Evolutionary conservation across 768 basidiomycete species (phyloP), one percentile per base, ranked within the genome.

Genomic region (Serendipita indica): DNA sequence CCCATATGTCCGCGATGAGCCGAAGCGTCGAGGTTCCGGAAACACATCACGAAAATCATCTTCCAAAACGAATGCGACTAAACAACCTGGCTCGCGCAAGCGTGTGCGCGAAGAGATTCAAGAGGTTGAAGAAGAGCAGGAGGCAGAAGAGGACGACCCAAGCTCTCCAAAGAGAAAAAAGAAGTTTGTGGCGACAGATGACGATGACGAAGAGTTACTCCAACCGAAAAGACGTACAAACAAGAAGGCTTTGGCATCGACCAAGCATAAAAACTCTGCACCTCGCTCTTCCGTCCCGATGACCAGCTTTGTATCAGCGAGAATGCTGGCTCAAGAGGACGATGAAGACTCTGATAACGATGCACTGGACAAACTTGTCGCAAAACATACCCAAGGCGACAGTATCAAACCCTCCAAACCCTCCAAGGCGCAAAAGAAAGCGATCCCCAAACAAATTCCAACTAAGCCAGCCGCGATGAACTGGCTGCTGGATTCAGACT

Each of bases 41-140:
- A 33, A 16, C 12, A 54, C n/a, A 10, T 54, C 49, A 22, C 49
- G 49, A 1, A 4, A 27, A 27, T 22, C 49, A 30, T 54, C 49
- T 32, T 10, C 10, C 1, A 54, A 54, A 32, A 22, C 2, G 14
- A 32, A 49, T 22, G 0, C 7, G 62, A 72, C 70, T 60, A 62
- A 65, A 34, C 65, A 68, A 25, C n/a, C n/a, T n/a, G 34, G 68
- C n/a, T 16, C 59, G 39, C 70, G 71, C 61, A 69, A 75, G 46
- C 78, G 84, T 35, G 77, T 83, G 30, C 68, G 68, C 3, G 32
- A 65, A 2, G 77, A 77, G 7, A 79, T 77, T 4, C 68, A 81
- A 32, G 81, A 83, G 60, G 86, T 87, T 61, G 82, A 83, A 3
- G 77, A 76, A 22, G 87, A 89, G 64, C 69, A 73, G 64, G 84